A percentile compares a stretch with the other conserved stretches of the same genome.
Conservation (phyloP, 768 basidiomycete genomes). For the Russula earlei region DNA sequence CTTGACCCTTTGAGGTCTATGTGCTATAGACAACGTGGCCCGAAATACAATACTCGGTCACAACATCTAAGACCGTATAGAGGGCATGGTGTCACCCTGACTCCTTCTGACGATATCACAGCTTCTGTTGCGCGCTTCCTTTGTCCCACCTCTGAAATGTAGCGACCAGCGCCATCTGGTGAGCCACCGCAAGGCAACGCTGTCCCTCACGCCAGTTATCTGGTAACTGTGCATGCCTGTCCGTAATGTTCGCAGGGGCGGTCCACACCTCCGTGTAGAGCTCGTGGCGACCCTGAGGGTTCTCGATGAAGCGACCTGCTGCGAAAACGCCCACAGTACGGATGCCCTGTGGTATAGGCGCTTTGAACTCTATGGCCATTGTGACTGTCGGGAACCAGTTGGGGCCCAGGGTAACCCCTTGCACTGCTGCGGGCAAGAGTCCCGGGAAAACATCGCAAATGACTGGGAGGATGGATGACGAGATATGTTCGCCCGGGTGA, state of each 20-base stretch:
- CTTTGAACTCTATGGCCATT: slow-evolving; percentile 28
- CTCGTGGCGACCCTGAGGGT: slow-evolving; percentile 51
- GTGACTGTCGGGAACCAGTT: background rate
- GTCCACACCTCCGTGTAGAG: slow-evolving; percentile 56
- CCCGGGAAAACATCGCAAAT: slow-evolving; percentile 44
- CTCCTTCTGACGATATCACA: no score
- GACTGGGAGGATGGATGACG: slow-evolving; percentile 41
- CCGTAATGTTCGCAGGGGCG: slow-evolving; percentile 46
- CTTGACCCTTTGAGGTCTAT: no score
- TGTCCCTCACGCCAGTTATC: slow-evolving; percentile 50
- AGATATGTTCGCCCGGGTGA: slow-evolving; percentile 36
- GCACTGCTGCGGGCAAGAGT: background rate
- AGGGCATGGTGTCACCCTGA: no score
- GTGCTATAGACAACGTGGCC: no score
- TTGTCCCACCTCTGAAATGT: background rate
- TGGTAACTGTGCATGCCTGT: slow-evolving; percentile 28
- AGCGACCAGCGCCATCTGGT: slow-evolving; percentile 45
- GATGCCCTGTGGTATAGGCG: background rate
- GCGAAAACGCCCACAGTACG: no score
- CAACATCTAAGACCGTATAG: no score
- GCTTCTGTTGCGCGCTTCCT: background rate
- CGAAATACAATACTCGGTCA: no score
- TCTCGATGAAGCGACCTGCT: slow-evolving; percentile 26
- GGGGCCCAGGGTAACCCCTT: no score
- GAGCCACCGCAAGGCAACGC: slow-evolving; percentile 51